Evolutionary conservation across 139 green algal genomes (phyloP), one percentile per base, ranked within the genome.

Genomic region (Yamagishiella unicocca): DNA sequence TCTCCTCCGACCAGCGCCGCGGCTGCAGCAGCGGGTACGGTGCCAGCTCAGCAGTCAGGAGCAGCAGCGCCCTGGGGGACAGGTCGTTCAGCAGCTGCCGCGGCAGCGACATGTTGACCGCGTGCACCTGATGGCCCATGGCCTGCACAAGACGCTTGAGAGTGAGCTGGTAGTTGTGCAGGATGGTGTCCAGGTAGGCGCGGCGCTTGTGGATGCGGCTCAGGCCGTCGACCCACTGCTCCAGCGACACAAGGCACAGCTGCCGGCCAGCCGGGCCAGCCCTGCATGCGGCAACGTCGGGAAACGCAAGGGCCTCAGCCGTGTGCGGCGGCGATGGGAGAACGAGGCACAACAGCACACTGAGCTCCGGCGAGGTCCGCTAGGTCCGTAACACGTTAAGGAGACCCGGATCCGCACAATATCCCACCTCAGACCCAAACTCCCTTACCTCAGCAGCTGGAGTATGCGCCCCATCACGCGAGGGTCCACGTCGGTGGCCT

Each of bases 111-210:
- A 87, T 87, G 82, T 87, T 80, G 82, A 87, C 67, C 0, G 80
- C 80, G 64, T 87, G 82, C 66, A 87, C 82, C 67, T 79, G 67
- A 67, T 87, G 67, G 24, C 82, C 82, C 66, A 80, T 80, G 10
- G 66, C 82, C 82, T 79, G 67, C 67, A 79, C 66, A 25, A 87
- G 66, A 24, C 67, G 46, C 82, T 87, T 87, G 67, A 81, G 82
- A 25, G 82, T 87, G 58, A 87, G 66, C 82, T 87, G 82, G 82
- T 87, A 81, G 82, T 87, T 87, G 66, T 87, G 82, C 38, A 87
- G 82, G 53, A 87, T 87, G 67, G 82, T 87, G 82, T 87, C 82
- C 67, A 87, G 82, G 66, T 87, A 87, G 66, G 82, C 82, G 46
- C 67, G 66, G 46, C 67, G 66, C 82, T 87, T 87, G 67, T 79